Evolutionary conservation across 306 rosid species (phyloP).

Genomic region (Medicago lupulina): DNA sequence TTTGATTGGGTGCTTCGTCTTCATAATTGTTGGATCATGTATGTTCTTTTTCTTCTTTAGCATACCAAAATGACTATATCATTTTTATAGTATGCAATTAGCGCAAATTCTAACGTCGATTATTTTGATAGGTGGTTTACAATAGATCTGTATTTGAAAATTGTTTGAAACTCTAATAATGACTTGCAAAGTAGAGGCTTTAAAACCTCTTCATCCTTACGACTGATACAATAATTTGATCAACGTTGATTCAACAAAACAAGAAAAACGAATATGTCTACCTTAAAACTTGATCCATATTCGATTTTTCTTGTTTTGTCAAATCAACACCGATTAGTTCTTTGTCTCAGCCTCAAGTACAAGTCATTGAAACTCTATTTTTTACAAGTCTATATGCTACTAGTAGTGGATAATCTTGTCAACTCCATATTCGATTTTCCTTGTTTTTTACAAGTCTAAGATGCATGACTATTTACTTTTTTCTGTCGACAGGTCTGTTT

Average conservation of each 20-base stretch:
- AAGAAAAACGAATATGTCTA: not conserved
- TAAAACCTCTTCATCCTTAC: no score
- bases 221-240: no score
- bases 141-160: not conserved
- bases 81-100: not conserved
- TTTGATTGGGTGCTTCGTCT: constrained; percentile 58
- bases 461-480: not conserved
- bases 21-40: constrained; percentile 69
- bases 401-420: no score
- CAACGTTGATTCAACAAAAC: not conserved
- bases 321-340: not conserved
- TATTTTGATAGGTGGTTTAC: not conserved
- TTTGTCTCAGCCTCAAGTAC: not conserved
- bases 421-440: no score
- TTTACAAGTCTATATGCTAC: no score
- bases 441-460: no score
- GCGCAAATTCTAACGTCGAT: not conserved
- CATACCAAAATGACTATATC: no score
- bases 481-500: constrained; percentile 62
- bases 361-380: no score
- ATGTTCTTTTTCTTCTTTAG: constrained; percentile 33
- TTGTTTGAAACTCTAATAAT: not conserved
- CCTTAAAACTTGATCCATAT: not conserved
- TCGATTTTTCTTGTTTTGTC: not conserved
- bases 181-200: no score